Percentiles rank a stretch among this genome's conserved stretches.
phyloP scores from a whole-genome alignment of 306 rosid species.

The Alnus glutinosa region DNA sequence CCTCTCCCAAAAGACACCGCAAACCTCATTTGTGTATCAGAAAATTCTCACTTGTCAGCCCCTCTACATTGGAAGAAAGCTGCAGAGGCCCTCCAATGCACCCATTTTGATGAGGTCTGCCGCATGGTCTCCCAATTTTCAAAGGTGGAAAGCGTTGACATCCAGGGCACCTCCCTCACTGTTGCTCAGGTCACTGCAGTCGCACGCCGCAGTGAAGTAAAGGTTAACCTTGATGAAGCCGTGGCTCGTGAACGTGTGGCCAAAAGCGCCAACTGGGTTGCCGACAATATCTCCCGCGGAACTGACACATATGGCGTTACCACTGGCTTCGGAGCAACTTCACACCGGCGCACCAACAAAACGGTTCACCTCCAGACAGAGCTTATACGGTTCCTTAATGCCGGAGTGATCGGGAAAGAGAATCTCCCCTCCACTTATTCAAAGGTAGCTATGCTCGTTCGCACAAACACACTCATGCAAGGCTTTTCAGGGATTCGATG shows the following conservation, averaged over 20 bases:
- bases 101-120: constrained; percentile 36
- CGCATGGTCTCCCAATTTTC: constrained; percentile 29
- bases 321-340: constrained; percentile 42
- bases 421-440: too few species aligned
- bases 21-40: background rate
- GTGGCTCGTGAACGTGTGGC: constrained; percentile 35
- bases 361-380: too few species aligned
- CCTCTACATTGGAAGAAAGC: constrained; percentile 34
- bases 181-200: constrained; percentile 35
- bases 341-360: constrained; percentile 34
- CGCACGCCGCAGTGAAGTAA: constrained; percentile 32
- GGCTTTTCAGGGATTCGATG: too few species aligned
- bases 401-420: too few species aligned
- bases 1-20: background rate
- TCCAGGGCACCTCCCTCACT: constrained; percentile 34
- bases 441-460: too few species aligned
- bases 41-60: constrained; percentile 1
- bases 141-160: constrained; percentile 17
- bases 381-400: too few species aligned
- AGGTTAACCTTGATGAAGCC: constrained; percentile 24
- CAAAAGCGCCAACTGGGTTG: constrained; percentile 38
- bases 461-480: too few species aligned
- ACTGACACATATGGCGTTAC: constrained; percentile 40
- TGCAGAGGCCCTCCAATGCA: constrained; percentile 26
- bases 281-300: constrained; percentile 30